Conservation (phyloP, 192 early-diverging fungal species). For the Coemansia reversa region DNA sequence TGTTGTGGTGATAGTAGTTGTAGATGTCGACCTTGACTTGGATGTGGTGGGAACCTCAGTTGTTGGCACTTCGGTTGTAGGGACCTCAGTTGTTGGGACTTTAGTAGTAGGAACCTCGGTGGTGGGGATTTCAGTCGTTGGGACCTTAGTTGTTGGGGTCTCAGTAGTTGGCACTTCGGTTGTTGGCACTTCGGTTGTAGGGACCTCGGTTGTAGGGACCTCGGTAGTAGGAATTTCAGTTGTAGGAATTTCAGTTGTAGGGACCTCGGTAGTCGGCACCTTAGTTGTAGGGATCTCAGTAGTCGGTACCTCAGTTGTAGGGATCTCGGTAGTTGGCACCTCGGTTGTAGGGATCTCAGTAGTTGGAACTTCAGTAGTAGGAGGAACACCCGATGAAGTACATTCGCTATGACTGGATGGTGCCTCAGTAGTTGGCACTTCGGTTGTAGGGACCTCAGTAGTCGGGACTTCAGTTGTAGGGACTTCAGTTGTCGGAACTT, state of each 20-base stretch:
- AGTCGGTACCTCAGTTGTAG: conserved; percentile 10
- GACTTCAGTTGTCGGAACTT: conserved; percentile 2
- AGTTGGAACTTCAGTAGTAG: conserved; percentile 23
- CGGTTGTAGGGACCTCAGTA: conserved; percentile 4
- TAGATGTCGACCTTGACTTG: conserved; percentile 21
- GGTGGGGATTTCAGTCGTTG: conserved; percentile 23
- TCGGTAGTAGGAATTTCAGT: conserved; percentile 26
- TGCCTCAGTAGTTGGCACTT: conserved; percentile 1
- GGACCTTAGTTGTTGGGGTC: conserved; percentile 10
- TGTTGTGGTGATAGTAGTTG: conserved; percentile 40
- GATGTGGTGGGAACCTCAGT: conserved; percentile 22
- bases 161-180: conserved; percentile 23
- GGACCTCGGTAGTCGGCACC: conserved; percentile 10
- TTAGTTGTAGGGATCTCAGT: conserved; percentile 23
- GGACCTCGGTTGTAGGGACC: conserved; percentile 10
- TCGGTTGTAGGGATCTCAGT: conserved; percentile 26
- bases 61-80: conserved; percentile 8
- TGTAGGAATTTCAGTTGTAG: conserved; percentile 23
- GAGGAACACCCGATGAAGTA: conserved; percentile 3
- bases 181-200: conserved; percentile 8
- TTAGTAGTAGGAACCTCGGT: conserved; percentile 26
- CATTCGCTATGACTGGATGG: not conserved
- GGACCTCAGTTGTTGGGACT: conserved; percentile 9
- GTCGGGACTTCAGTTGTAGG: conserved; percentile 15
- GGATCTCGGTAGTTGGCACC: conserved; percentile 9